Conservation (phyloP, 345 rosid species). For the Gossypium thurberi region DNA sequence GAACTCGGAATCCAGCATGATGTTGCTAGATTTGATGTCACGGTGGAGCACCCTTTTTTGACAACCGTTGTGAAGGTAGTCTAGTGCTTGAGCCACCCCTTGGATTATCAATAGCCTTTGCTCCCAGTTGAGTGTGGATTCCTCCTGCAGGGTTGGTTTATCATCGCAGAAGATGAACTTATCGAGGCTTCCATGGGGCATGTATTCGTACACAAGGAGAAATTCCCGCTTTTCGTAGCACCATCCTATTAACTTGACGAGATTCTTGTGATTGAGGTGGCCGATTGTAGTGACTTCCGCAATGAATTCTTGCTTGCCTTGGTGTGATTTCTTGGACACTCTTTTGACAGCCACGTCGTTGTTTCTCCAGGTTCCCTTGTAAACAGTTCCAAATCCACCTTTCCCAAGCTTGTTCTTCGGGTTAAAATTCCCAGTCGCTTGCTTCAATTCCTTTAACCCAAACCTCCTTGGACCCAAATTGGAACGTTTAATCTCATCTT, state of each 20-base stretch:
- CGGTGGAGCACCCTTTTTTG: constrained; percentile 61
- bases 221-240: constrained; percentile 48
- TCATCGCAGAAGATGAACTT: constrained; percentile 33
- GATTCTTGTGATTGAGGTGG: constrained; percentile 54
- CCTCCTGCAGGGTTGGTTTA: constrained; percentile 8
- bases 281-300: constrained; percentile 77
- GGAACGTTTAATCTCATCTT: constrained; percentile 38
- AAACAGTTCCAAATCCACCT: constrained; percentile 81
- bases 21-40: constrained; percentile 68
- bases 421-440: constrained; percentile 51
- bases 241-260: constrained; percentile 78
- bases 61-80: constrained; percentile 67
- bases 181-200: constrained; percentile 72
- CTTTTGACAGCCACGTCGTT: constrained; percentile 66
- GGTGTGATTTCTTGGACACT: constrained; percentile 52
- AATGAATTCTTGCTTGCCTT: constrained; percentile 74
- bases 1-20: constrained; percentile 61
- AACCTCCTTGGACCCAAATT: constrained; percentile 50
- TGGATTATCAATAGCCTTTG: constrained; percentile 37
- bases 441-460: constrained; percentile 39
- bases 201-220: constrained; percentile 65
- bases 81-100: constrained; percentile 65
- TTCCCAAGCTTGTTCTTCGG: constrained; percentile 51
- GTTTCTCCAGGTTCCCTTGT: constrained; percentile 42
- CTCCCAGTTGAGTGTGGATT: constrained; percentile 40